Evolutionary conservation across 139 green algal species (phyloP), one percentile per base, ranked within the genome.

Genomic region (Coelastrella sp.): DNA sequence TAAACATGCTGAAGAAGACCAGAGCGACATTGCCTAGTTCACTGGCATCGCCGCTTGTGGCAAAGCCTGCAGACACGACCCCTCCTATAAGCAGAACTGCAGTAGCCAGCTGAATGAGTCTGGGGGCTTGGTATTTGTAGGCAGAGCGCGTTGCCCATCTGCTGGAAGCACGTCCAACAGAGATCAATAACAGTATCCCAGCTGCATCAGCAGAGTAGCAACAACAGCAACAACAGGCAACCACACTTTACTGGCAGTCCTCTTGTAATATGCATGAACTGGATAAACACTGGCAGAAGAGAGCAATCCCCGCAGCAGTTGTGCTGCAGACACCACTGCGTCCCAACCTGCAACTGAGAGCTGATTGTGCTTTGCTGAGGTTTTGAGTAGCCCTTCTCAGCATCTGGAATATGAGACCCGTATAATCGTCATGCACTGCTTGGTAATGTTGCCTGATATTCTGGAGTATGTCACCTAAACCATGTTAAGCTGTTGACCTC

Each of bases 1-100:
- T 57, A 7, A 82, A 57, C 23, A 57, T 66, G 30, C 74, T 38
- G 50, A 75, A 85, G 15, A 85, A 19, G 37, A 76, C 53, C 50
- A 85, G 19, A 6, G 81, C 7, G n/a, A n/a, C 41, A 40, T 85
- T 75, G 34, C 50, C 32, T 1, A 79, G 19, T 9, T 60, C 38
- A 5, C 69, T 6, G 25, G 40, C 9, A 48, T 79, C 45, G 17
- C 69, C 69, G 69, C 69, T 79, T 5, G 69, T 79, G 25, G 40
- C 40, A 38, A 62, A 35, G 41, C 69, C 69, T 23, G 69, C 37
- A 9, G 30, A 27, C 9, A 48, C 21, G 19, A 79, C 27, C 23
- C 69, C 69, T 9, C 25, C 69, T n/a, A 48, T 35, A 9, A 79
- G 69, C n/a, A 60, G 5, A 7, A 63, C 21, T 17, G 25, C 35